Evolutionary conservation across 2,329 filamentous ascomycete species (phyloP).

Genomic region (Penicillium brasilianum): DNA sequence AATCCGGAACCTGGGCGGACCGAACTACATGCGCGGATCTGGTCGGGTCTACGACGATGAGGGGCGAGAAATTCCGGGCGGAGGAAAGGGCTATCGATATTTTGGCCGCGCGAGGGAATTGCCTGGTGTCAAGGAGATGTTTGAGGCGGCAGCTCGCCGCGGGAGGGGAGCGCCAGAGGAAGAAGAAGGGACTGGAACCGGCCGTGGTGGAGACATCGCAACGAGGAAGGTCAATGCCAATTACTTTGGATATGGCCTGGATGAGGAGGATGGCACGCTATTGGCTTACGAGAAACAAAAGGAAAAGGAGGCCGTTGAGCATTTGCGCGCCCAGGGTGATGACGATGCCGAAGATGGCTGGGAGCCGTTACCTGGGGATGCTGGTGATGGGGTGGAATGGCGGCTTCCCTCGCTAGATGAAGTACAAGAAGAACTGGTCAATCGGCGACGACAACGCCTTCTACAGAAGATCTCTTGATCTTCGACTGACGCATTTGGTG

Average conservation of each 20-base stretch:
- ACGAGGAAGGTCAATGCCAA: constrained; percentile 81
- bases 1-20: constrained; percentile 92
- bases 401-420: constrained; percentile 83
- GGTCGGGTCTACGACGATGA: constrained; percentile 75
- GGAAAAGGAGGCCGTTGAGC: constrained; percentile 79
- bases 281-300: constrained; percentile 80
- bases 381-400: constrained; percentile 82
- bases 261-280: constrained; percentile 85
- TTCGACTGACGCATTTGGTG: not conserved
- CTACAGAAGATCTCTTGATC: constrained; percentile 73
- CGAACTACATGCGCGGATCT: constrained; percentile 87
- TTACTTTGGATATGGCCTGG: constrained; percentile 93
- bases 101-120: constrained; percentile 89
- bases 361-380: constrained; percentile 85
- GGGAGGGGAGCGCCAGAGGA: constrained; percentile 69
- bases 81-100: constrained; percentile 90
- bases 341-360: constrained; percentile 70
- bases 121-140: constrained; percentile 94
- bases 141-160: constrained; percentile 73
- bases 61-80: constrained; percentile 69
- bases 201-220: constrained; percentile 48
- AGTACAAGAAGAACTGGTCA: constrained; percentile 91
- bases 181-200: constrained; percentile 67
- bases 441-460: constrained; percentile 79
- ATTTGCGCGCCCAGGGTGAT: constrained; percentile 64